These are phyloP conservation scores for Graphiopsis chlorocephala DNA, from an alignment of 2,329 filamentous ascomycete species.

Conservation along the genomic window DNA sequence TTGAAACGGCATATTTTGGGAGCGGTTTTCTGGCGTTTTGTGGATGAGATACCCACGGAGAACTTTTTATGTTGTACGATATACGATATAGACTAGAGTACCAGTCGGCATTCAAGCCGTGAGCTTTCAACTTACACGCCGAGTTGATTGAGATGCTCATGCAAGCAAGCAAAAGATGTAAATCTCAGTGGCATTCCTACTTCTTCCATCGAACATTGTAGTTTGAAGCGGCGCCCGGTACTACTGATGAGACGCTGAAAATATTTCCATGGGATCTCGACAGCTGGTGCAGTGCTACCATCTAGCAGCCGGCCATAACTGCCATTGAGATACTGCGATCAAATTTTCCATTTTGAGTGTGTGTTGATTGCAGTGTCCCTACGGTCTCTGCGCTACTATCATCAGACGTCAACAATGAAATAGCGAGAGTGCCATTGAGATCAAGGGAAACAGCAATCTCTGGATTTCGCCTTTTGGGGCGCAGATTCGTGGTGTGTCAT, in stretches of 20 bases:
- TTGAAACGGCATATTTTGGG: conserved; percentile 6
- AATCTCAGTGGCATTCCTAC: background rate
- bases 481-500: too few relatives aligned
- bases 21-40: background rate
- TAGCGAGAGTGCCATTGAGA: too few relatives aligned
- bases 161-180: background rate
- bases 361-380: too few relatives aligned
- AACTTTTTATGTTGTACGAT: background rate
- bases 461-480: too few relatives aligned
- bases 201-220: background rate
- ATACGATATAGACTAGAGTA: background rate
- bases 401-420: too few relatives aligned
- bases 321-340: background rate
- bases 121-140: background rate
- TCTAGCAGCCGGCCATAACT: background rate
- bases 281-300: background rate
- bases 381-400: too few relatives aligned
- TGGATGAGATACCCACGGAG: conserved; percentile 7
- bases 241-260: background rate
- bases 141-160: background rate
- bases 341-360: too few relatives aligned
- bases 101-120: background rate
- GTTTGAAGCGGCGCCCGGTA: background rate
- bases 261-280: background rate
- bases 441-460: too few relatives aligned